Base-by-base conservation (phyloP, 345 rosid species). In the Clarkia xantiana region DNA sequence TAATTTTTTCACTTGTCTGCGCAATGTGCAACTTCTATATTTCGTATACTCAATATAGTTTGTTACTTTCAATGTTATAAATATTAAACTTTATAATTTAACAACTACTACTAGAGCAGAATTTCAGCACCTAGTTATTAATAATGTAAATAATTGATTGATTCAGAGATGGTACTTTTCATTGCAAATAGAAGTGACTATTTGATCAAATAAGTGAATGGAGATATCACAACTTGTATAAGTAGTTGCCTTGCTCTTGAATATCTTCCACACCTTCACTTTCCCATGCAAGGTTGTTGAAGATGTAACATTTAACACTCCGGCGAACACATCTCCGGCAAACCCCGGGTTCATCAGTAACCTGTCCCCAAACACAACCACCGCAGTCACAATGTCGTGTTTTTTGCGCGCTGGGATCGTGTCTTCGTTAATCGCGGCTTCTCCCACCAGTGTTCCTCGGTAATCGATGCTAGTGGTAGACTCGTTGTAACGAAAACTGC, bases 171-270 rank as follows among this genome's bases (percentile, higher is more conserved):
- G 46, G 44, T 57, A 36, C 45, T 61, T 53, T 49, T 19, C 5
- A 16, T 41, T 64, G 41, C 76, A 72, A 18, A 51, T 47, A 0
- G 53, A 48, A 45, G 47, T 56, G 11, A 22, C 11, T 1, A 29
- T 63, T 38, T 11, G 0, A 25, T 18, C 39, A 16, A 14, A 1
- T 25, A 58, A 0, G 10, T 9, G 15, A 9, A 64, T 23, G 1
- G 70, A 47, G 16, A 64, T 47, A 20, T 45, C 16, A 42, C 76
- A 67, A 1, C 25, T 41, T 18, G 54, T 61, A 4, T 50, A 10
- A 8, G 62, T 57, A 3, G 73, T 45, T 8, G 76, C 83, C 48
- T 63, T 64, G 18, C 49, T 52, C 42, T 74, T 68, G 44, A 74
- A 48, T 2, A 52, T 12, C 13, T 55, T 55, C 18, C 69, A 57